phyloP scores from a whole-genome alignment of 495 filamentous ascomycete species.

The Ascobolus immersus region DNA sequence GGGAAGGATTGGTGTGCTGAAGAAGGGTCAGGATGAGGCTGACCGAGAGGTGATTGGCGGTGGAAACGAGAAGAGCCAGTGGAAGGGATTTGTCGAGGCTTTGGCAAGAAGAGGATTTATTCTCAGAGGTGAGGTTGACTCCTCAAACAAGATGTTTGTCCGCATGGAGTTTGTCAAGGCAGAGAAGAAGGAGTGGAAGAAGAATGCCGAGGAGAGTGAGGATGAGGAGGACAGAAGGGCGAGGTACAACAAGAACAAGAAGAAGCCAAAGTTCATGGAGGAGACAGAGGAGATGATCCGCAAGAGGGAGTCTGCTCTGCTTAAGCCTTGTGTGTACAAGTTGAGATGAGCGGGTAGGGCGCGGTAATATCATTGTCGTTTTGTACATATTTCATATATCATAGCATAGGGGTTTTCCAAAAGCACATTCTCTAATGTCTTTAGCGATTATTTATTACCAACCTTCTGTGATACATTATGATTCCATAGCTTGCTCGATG shows the following conservation, averaged over 20 bases:
- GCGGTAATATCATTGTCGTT: too few relatives aligned
- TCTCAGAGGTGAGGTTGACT: conserved; percentile 42
- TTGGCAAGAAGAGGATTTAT: conserved; percentile 54
- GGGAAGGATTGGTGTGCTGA: conserved; percentile 8
- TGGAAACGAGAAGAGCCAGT: conserved; percentile 19
- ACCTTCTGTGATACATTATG: too few relatives aligned
- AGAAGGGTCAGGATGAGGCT: conserved; percentile 24
- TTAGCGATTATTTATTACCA: too few relatives aligned
- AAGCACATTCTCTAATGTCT: too few relatives aligned
- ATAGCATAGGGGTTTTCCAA: too few relatives aligned
- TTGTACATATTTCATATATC: too few relatives aligned
- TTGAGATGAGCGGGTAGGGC: too few relatives aligned
- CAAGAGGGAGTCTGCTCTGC: conserved; percentile 29
- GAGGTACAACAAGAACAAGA: conserved; percentile 18
- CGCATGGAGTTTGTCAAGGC: conserved; percentile 79
- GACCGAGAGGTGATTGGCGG: conserved; percentile 9
- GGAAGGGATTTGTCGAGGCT: conserved; percentile 47
- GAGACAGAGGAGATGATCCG: conserved; percentile 21
- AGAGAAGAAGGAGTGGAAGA: conserved; percentile 39
- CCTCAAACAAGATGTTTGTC: conserved; percentile 94
- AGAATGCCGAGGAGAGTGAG: conserved; percentile 26
- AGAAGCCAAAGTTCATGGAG: conserved; percentile 19
- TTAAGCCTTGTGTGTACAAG: conserved; percentile 97
- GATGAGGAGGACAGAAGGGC: conserved; percentile 13
- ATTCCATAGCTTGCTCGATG: too few relatives aligned